Percentiles rank a stretch among this genome's conserved stretches.
Conservation (phyloP, 176 grass and related monocot genomes). For the Musa acuminata region DNA sequence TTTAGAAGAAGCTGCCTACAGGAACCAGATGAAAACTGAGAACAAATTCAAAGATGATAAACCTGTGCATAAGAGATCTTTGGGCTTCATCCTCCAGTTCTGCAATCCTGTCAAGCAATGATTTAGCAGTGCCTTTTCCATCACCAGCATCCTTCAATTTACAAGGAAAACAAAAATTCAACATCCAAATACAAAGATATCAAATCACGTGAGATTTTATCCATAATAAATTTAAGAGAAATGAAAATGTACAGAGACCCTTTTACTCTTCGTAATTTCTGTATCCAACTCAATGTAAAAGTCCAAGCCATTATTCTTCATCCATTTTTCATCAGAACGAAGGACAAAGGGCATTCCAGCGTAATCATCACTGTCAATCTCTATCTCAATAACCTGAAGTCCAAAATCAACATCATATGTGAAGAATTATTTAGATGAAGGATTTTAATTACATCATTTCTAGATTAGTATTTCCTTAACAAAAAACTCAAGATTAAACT, state of each 20-base stretch:
- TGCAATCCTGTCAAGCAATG: slow-evolving; percentile 70
- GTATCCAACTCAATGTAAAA: slow-evolving; percentile 63
- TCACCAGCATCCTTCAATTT: slow-evolving; percentile 53
- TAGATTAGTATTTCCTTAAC: not conserved
- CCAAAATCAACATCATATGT: slow-evolving; percentile 18
- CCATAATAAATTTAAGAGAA: not conserved
- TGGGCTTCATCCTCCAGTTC: slow-evolving; percentile 83
- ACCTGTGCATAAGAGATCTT: slow-evolving; percentile 99
- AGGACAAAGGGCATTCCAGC: slow-evolving; percentile 84
- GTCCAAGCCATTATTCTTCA: slow-evolving; percentile 81
- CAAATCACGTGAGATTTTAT: not conserved
- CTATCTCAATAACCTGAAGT: slow-evolving; percentile 67
- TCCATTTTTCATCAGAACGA: slow-evolving; percentile 63
- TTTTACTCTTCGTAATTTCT: slow-evolving; percentile 38
- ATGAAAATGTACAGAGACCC: slow-evolving; percentile 29
- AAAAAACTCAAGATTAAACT: not conserved
- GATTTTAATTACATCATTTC: not conserved
- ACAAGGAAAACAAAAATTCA: slow-evolving; percentile 19
- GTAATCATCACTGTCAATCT: slow-evolving; percentile 56
- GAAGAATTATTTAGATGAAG: slow-evolving; percentile 6
- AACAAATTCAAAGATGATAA: slow-evolving; percentile 14
- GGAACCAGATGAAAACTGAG: not conserved
- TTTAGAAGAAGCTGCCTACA: not conserved
- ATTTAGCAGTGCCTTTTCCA: slow-evolving; percentile 73
- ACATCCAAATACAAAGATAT: slow-evolving; percentile 19